A percentile compares a stretch with the other conserved stretches of the same genome.
phyloP scores from a whole-genome alignment of 495 filamentous ascomycete species.

The Rostrohypoxylon terebratum region DNA sequence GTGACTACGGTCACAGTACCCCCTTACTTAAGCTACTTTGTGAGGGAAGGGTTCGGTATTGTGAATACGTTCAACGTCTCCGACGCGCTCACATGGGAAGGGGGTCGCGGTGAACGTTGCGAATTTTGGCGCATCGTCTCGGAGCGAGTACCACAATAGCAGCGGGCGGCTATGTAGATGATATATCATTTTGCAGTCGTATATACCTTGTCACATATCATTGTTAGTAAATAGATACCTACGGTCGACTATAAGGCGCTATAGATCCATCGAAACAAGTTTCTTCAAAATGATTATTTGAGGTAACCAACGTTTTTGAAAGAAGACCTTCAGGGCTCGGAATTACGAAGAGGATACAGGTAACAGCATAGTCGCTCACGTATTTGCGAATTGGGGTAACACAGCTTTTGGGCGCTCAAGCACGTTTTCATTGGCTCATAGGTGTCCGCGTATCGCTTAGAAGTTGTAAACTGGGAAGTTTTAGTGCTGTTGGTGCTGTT shows the following conservation, averaged over 20 bases:
- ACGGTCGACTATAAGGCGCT: background rate
- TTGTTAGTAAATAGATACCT: constrained; percentile 2
- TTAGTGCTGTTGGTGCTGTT: background rate
- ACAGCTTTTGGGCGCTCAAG: background rate
- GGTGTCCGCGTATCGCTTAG: constrained; percentile 25
- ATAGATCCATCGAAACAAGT: background rate
- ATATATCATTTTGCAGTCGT: background rate
- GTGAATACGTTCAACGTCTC: constrained; percentile 61
- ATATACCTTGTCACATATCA: constrained; percentile 6
- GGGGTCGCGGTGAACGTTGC: constrained; percentile 66
- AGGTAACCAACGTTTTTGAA: background rate
- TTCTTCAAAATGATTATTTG: background rate
- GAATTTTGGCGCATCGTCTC: constrained; percentile 60
- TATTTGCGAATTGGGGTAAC: constrained; percentile 1
- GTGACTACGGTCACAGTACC: constrained; percentile 41
- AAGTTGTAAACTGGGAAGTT: background rate
- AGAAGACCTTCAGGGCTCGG: background rate
- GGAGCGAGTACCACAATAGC: constrained; percentile 37
- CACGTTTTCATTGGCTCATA: constrained; percentile 1
- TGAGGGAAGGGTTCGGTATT: constrained; percentile 55
- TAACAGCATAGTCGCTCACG: background rate
- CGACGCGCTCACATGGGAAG: constrained; percentile 67
- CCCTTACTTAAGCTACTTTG: constrained; percentile 50
- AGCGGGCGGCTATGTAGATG: background rate
- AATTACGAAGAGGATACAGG: background rate